Evolutionary conservation across 1,284 basidiomycete genomes (phyloP), one percentile per base, ranked within the genome.

Genomic region (Cutaneotrichosporon sp.): DNA sequence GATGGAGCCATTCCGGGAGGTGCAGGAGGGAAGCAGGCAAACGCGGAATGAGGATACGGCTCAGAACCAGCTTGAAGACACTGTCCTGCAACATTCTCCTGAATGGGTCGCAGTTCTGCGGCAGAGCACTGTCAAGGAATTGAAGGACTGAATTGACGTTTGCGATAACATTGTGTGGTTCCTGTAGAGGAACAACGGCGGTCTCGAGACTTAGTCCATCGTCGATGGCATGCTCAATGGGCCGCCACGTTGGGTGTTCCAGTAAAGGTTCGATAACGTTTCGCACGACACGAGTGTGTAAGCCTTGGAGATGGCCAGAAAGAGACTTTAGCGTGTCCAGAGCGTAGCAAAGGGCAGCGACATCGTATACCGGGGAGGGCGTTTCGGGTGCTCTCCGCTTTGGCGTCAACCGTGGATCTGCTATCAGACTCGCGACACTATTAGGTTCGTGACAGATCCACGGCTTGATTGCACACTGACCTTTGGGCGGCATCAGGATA

Each of bases 11-110:
- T 0, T 74, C 55, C 2, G 84, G 81, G 0, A 91, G 76, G 2
- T 3, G 16, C 5, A 24, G n/a, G 12, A 41, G 24, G 20, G 82
- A 79, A 0, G 81, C 79, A 0, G 88, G 87, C 5, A 90, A 74
- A 16, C 79, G 79, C 0, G 85, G 82, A 33, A 84, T 74, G 20
- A 91, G 77, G 22, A 90, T 70, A 56, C 81, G 77, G 45, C 81
- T 79, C 35, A 91, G 77, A 14, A 90, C 65, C 19, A 82, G 41
- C 10, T 57, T 44, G 34, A 67, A 62, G 9, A 57, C 50, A 9
- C 46, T 44, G 1, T 27, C 27, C 12, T 51, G 56, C 4, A 64
- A 17, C 14, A 12, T 12, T 22, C 6, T 6, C 11, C 24, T 25
- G 22, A 41, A 14, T n/a, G 38, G n/a, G 11, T 26, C 12, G 38